Evolutionary conservation across 306 rosid species (phyloP).

Genomic region (Quercus gilva): DNA sequence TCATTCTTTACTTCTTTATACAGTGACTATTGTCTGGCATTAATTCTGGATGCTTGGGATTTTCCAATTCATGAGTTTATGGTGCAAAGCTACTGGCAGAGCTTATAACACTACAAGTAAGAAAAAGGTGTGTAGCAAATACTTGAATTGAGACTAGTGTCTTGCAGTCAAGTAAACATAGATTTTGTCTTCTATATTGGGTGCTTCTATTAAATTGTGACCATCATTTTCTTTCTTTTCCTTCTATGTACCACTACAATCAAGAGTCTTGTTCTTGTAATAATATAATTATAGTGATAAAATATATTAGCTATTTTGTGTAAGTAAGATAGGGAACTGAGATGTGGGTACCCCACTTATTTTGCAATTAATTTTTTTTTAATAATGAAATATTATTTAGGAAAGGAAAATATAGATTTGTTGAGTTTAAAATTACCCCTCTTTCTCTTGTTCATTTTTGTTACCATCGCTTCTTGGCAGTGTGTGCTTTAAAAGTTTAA

Average conservation of each 20-base stretch:
- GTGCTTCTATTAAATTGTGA: conserved; percentile 19
- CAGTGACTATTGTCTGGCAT: conserved; percentile 45
- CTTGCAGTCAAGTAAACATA: conserved; percentile 8
- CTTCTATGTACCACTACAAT: too few species aligned
- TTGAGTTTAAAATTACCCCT: too few species aligned
- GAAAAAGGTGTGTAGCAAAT: conserved; percentile 23
- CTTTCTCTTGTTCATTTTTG: not conserved
- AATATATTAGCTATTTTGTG: too few species aligned
- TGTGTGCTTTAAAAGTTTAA: not conserved
- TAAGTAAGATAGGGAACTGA: too few species aligned
- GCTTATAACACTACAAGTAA: conserved; percentile 87
- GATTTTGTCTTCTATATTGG: conserved; percentile 11
- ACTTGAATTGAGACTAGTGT: conserved; percentile 2
- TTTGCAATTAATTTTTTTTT: too few species aligned
- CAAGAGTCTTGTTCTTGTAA: too few species aligned
- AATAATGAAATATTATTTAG: too few species aligned
- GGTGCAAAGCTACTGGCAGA: conserved; percentile 86
- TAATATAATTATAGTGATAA: too few species aligned
- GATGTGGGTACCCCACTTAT: too few species aligned
- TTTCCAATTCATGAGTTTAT: conserved; percentile 90
- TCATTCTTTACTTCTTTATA: conserved; percentile 3
- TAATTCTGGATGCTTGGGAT: conserved; percentile 96
- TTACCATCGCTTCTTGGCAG: not conserved
- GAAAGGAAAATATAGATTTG: too few species aligned
- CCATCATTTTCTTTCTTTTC: too few species aligned